Percentiles rank a stretch among this genome's conserved stretches.
phyloP scores from a whole-genome alignment of 805 yeast species.

The Yarrowia deformans region DNA sequence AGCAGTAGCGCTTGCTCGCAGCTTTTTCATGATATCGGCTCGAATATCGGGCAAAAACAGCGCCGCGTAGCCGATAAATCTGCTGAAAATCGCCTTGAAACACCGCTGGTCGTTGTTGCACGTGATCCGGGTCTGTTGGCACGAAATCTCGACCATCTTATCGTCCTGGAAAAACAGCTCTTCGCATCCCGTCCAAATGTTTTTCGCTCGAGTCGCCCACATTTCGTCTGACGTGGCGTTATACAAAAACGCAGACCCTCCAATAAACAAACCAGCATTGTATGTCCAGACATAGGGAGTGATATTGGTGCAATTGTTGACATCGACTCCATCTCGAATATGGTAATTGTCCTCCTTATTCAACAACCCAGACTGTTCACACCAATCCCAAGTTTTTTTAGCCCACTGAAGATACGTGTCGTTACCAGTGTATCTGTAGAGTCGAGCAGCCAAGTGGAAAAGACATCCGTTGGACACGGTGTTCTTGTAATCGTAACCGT shows the following conservation, averaged over 20 bases:
- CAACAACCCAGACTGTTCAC: constrained; percentile 58
- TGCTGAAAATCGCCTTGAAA: constrained; percentile 72
- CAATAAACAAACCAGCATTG: constrained; percentile 71
- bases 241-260: constrained; percentile 74
- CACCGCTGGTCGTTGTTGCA: constrained; percentile 80
- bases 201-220: constrained; percentile 65
- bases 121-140: constrained; percentile 58
- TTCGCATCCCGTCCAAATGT: constrained; percentile 56
- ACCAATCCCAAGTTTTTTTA: constrained; percentile 76
- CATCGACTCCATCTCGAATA: constrained; percentile 76
- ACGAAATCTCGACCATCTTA: constrained; percentile 73
- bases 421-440: constrained; percentile 79
- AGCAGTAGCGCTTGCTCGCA: constrained; percentile 64
- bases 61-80: constrained; percentile 70
- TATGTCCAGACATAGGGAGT: constrained; percentile 73
- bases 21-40: constrained; percentile 56
- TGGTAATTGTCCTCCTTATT: constrained; percentile 49
- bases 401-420: constrained; percentile 76
- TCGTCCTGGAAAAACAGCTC: constrained; percentile 58
- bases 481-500: constrained; percentile 87
- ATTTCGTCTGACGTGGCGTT: constrained; percentile 64
- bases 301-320: constrained; percentile 59
- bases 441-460: constrained; percentile 81
- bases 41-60: constrained; percentile 64
- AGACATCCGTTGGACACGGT: constrained; percentile 84